Conservation (phyloP, 2,329 filamentous ascomycete genomes). For the Penicillium sp. region DNA sequence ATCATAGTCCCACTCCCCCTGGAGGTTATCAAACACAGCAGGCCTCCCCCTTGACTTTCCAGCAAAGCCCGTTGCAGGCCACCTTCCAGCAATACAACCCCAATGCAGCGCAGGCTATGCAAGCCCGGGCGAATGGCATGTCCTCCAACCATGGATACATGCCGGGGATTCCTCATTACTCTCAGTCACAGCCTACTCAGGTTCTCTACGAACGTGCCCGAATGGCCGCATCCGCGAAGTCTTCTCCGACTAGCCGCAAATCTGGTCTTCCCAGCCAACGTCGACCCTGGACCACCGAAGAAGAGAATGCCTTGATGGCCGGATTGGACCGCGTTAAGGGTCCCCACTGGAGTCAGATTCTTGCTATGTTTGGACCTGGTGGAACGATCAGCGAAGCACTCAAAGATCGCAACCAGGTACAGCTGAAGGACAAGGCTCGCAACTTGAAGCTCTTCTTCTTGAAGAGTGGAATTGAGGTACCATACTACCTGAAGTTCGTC, state of each 20-base stretch:
- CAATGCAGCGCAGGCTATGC: slow-evolving; percentile 31
- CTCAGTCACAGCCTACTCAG: slow-evolving; percentile 53
- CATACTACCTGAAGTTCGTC: slow-evolving; percentile 81
- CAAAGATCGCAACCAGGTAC: slow-evolving; percentile 86
- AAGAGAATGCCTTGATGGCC: slow-evolving; percentile 86
- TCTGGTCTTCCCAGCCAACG: slow-evolving; percentile 59
- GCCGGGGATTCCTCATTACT: slow-evolving; percentile 48
- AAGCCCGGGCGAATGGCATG: slow-evolving; percentile 34
- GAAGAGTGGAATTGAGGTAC: slow-evolving; percentile 88
- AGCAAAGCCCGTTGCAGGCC: slow-evolving; percentile 42
- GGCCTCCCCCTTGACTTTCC: slow-evolving; percentile 36
- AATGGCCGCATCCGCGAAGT: slow-evolving; percentile 55
- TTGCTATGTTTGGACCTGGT: slow-evolving; percentile 76
- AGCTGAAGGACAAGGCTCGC: slow-evolving; percentile 86
- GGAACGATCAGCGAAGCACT: slow-evolving; percentile 79
- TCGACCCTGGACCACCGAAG: slow-evolving; percentile 82
- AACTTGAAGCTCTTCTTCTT: slow-evolving; percentile 90
- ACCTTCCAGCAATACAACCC: slow-evolving; percentile 46
- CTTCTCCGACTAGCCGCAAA: slow-evolving; percentile 54
- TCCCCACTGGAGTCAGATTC: slow-evolving; percentile 89
- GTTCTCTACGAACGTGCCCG: slow-evolving; percentile 59
- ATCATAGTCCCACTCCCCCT: slow-evolving; percentile 38
- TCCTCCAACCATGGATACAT: slow-evolving; percentile 46
- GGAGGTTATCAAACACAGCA: slow-evolving; percentile 35
- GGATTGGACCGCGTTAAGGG: slow-evolving; percentile 86